Percentiles rank a stretch among this genome's conserved stretches.
These are phyloP conservation scores for Rosa hybrid DNA, from an alignment of 331 rosid genomes.

Conservation along the genomic window DNA sequence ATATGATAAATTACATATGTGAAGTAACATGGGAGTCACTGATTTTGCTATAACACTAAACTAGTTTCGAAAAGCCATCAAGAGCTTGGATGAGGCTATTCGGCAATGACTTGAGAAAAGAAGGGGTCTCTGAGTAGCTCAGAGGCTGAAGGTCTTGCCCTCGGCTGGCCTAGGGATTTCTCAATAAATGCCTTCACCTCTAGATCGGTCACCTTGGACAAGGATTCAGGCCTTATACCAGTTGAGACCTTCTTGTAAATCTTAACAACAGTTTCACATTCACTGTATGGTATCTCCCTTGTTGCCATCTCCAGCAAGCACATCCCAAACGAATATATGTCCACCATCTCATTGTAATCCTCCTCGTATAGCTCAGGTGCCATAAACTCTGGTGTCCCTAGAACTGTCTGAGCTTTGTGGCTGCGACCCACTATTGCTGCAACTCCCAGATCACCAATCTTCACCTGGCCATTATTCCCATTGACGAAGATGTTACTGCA, in stretches of 20 bases:
- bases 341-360: conserved; percentile 95
- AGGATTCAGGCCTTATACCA: conserved; percentile 66
- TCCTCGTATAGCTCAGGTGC: conserved; percentile 95
- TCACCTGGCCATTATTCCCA: too few species aligned
- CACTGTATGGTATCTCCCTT: conserved; percentile 89
- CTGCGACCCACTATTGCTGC: too few species aligned
- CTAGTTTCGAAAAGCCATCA: too few species aligned
- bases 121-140: too few species aligned
- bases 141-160: too few species aligned
- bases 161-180: conserved; percentile 78
- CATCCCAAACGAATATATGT: conserved; percentile 89
- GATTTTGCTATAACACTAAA: not conserved
- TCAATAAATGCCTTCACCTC: conserved; percentile 76
- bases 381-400: conserved; percentile 70
- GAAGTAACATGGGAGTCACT: not conserved
- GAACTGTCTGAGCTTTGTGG: too few species aligned
- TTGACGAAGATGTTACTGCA: too few species aligned
- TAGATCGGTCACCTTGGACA: conserved; percentile 56
- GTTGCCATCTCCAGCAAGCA: conserved; percentile 94
- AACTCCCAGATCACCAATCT: too few species aligned
- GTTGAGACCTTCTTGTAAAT: conserved; percentile 76
- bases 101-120: too few species aligned
- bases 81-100: too few species aligned
- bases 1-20: not conserved
- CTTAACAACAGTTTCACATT: conserved; percentile 79